phyloP scores from a whole-genome alignment of 2,329 filamentous ascomycete species.

The Aspergillus spinulosporus region DNA sequence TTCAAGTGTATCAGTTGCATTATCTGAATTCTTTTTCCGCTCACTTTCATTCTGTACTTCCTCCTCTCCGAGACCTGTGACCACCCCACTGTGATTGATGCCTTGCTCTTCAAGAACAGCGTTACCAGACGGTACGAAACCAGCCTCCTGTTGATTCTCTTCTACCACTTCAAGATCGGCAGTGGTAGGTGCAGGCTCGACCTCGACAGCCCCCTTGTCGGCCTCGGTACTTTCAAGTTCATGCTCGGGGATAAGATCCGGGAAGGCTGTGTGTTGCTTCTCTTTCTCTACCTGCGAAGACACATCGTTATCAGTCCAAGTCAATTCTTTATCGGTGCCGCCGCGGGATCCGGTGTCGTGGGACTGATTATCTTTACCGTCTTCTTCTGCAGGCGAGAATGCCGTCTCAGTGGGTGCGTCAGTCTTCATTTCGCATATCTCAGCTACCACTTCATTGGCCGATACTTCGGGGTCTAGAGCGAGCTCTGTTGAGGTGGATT shows the following conservation, averaged over 20 bases:
- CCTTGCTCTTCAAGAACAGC: neutral
- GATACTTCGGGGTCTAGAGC: neutral
- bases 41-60: neutral
- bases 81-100: neutral
- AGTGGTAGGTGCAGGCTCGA: neutral
- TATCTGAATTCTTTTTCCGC: neutral
- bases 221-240: conserved; percentile 21
- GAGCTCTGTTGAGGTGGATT: conserved; percentile 5
- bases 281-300: conserved; percentile 47
- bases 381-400: conserved; percentile 40
- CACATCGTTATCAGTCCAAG: conserved; percentile 48
- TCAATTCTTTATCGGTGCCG: conserved; percentile 39
- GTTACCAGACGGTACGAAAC: conserved; percentile 11
- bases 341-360: conserved; percentile 41
- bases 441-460: conserved; percentile 13
- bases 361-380: conserved; percentile 49
- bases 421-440: conserved; percentile 16
- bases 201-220: conserved; percentile 20
- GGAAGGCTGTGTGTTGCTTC: conserved; percentile 33
- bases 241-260: conserved; percentile 34
- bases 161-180: conserved; percentile 4
- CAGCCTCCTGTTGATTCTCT: conserved; percentile 8
- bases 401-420: conserved; percentile 30
- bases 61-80: conserved; percentile 2
- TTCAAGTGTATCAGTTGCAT: neutral